Percentiles rank a stretch among this genome's conserved stretches.
These are phyloP conservation scores for Beta corolliflora DNA, from an alignment of 179 eudicot genomes.

Conservation along the genomic window DNA sequence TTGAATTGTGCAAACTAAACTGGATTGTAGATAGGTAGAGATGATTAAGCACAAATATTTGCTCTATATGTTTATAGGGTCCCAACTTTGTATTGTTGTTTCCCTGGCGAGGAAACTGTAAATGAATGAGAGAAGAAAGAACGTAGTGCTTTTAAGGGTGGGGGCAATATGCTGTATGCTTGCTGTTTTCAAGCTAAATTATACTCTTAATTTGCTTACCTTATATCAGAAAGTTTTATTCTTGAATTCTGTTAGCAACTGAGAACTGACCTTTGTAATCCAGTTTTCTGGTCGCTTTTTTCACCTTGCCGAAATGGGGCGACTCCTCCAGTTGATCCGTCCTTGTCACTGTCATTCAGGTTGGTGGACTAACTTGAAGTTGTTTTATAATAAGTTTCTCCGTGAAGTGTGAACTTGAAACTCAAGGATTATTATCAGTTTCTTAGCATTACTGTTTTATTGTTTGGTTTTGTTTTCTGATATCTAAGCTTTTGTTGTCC, in stretches of 20 bases:
- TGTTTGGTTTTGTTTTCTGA: not conserved
- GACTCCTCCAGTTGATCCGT: constrained; percentile 58
- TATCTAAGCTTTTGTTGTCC: not conserved
- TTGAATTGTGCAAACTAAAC: not conserved
- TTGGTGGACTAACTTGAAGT: constrained; percentile 24
- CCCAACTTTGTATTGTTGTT: no score
- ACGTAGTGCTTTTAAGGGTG: no score
- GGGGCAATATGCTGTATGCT: no score
- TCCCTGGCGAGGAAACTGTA: no score
- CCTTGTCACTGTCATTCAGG: constrained; percentile 83
- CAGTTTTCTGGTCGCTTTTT: constrained; percentile 87
- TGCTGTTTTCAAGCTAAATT: no score
- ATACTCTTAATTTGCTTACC: no score
- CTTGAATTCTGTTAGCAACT: not conserved
- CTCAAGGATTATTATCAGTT: not conserved
- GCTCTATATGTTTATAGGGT: no score
- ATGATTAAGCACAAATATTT: no score
- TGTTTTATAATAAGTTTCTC: not conserved
- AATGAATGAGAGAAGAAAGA: no score
- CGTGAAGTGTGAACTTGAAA: not conserved
- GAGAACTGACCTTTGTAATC: constrained; percentile 20
- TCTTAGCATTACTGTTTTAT: not conserved
- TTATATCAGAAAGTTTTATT: not conserved
- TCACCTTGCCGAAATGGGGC: constrained; percentile 62
- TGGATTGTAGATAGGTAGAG: no score